These are phyloP conservation scores for Entonaema liquescens DNA, from an alignment of 495 filamentous ascomycete species.

Conservation along the genomic window DNA sequence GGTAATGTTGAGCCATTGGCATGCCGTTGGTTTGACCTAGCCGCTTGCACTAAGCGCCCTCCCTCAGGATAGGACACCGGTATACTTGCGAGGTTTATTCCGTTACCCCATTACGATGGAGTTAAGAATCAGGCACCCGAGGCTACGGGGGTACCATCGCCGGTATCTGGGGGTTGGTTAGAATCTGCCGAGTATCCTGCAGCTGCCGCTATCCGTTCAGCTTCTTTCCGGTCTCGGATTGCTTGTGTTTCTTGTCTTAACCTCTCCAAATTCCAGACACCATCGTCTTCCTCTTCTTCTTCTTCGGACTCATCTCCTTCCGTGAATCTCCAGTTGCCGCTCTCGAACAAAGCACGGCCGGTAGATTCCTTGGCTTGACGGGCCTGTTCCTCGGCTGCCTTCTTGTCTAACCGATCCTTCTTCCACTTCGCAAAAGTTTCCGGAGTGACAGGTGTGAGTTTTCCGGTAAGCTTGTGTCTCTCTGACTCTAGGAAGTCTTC, in stretches of 20 bases:
- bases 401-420: conserved; percentile 91
- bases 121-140: conserved; percentile 23
- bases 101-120: background rate
- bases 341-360: conserved; percentile 92
- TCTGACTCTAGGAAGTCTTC: conserved; percentile 98
- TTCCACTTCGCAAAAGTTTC: conserved; percentile 97
- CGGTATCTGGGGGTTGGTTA: conserved; percentile 28
- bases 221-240: conserved; percentile 68
- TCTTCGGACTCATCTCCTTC: conserved; percentile 71
- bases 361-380: conserved; percentile 92
- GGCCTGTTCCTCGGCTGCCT: conserved; percentile 89
- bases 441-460: conserved; percentile 88
- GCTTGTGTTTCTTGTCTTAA: conserved; percentile 75
- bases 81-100: conserved; percentile 15
- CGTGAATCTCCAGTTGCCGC: conserved; percentile 81
- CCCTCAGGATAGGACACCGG: conserved; percentile 7
- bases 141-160: conserved; percentile 25
- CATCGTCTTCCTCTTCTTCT: conserved; percentile 66
- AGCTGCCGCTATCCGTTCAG: conserved; percentile 58
- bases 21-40: conserved; percentile 33
- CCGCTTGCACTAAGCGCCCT: conserved; percentile 33
- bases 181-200: conserved; percentile 31
- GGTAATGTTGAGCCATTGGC: conserved; percentile 10
- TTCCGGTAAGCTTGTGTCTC: conserved; percentile 90
- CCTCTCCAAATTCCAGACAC: conserved; percentile 80